Evolutionary conservation across 257 asterid genomes (phyloP).

Genomic region (Solanum piurae): DNA sequence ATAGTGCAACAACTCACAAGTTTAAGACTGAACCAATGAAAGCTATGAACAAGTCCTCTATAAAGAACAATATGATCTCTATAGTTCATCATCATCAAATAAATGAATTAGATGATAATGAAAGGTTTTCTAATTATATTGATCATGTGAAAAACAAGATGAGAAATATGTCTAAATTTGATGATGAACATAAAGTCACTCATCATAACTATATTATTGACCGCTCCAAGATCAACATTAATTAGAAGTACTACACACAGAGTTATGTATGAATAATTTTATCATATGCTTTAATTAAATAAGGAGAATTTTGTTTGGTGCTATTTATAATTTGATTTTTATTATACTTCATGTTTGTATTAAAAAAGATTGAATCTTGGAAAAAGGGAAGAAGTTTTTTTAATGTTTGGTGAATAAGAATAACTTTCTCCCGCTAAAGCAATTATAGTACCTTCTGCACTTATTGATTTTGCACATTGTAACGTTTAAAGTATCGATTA

Average conservation of each 20-base stretch:
- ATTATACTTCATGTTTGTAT: background rate
- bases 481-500: too few species aligned
- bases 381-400: background rate
- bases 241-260: background rate
- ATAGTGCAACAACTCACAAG: background rate
- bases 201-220: background rate
- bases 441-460: too few species aligned
- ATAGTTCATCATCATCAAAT: background rate
- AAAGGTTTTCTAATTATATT: constrained; percentile 21
- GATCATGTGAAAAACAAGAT: constrained; percentile 19
- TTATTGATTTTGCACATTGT: too few species aligned
- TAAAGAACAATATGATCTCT: background rate
- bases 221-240: background rate
- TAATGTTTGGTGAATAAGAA: background rate
- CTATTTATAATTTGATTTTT: background rate
- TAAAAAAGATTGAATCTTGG: background rate
- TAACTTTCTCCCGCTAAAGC: background rate
- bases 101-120: background rate
- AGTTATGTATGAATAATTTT: background rate
- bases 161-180: constrained; percentile 10
- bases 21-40: background rate
- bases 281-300: background rate
- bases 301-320: background rate
- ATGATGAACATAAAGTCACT: constrained; percentile 19
- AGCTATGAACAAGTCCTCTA: background rate